These are phyloP conservation scores for Candida sonorensis DNA, from an alignment of 805 yeast species.

Conservation along the genomic window DNA sequence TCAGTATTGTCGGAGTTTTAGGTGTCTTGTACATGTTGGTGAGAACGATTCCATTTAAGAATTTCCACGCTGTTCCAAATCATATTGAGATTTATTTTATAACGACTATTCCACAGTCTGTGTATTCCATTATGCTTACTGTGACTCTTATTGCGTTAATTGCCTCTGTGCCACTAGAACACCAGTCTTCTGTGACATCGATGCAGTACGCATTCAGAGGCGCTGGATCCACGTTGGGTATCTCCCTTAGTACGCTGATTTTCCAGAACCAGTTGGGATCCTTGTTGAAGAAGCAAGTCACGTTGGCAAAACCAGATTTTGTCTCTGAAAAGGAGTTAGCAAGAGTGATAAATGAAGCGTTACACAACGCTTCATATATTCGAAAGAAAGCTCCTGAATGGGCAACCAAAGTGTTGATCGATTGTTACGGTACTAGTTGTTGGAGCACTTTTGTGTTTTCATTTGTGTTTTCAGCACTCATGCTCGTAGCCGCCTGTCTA, in stretches of 20 bases:
- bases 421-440: conserved; percentile 46
- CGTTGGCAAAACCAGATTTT: conserved; percentile 26
- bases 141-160: conserved; percentile 61
- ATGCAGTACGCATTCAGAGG: conserved; percentile 62
- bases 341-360: conserved; percentile 43
- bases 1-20: conserved; percentile 35
- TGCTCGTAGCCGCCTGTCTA: conserved; percentile 35
- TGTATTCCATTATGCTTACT: conserved; percentile 54
- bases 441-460: conserved; percentile 46
- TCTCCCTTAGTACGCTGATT: conserved; percentile 56
- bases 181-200: conserved; percentile 63
- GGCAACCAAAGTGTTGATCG: conserved; percentile 39
- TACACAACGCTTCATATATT: conserved; percentile 50
- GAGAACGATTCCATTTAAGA: conserved; percentile 19
- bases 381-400: conserved; percentile 44
- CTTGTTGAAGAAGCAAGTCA: conserved; percentile 24
- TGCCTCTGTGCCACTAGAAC: conserved; percentile 62
- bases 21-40: conserved; percentile 31
- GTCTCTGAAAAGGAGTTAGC: conserved; percentile 33
- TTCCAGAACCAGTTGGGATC: conserved; percentile 40
- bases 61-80: conserved; percentile 6
- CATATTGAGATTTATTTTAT: conserved; percentile 37
- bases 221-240: conserved; percentile 61
- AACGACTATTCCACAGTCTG: conserved; percentile 44
- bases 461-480: conserved; percentile 32